phyloP scores from a whole-genome alignment of 345 rosid genomes.

The Lumnitzera racemosa region DNA sequence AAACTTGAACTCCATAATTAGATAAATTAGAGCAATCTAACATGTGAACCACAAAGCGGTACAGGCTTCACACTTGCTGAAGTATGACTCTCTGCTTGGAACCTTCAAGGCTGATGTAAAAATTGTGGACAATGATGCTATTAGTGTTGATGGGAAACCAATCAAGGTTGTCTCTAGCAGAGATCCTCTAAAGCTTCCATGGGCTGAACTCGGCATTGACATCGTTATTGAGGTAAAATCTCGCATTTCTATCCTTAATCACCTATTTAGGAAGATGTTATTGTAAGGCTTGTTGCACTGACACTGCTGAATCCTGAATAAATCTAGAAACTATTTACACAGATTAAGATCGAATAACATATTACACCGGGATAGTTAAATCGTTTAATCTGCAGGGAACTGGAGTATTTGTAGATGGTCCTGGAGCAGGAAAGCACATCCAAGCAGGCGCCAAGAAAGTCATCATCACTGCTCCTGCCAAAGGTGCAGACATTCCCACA shows the following conservation, averaged over 20 bases:
- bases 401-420: slow-evolving; percentile 99
- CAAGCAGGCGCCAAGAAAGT: slow-evolving; percentile 99
- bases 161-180: slow-evolving; percentile 85
- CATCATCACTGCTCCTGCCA: slow-evolving; percentile 95
- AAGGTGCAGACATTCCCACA: slow-evolving; percentile 97
- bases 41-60: background rate
- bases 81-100: slow-evolving; percentile 94
- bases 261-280: background rate
- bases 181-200: slow-evolving; percentile 96
- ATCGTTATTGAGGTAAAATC: slow-evolving; percentile 80
- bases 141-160: slow-evolving; percentile 85
- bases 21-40: background rate
- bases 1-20: background rate
- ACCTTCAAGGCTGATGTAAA: slow-evolving; percentile 93
- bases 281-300: too few relatives aligned
- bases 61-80: slow-evolving; percentile 95
- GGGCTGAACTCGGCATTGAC: slow-evolving; percentile 97
- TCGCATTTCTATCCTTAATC: background rate
- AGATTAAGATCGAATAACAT: background rate
- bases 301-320: too few relatives aligned
- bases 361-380: background rate
- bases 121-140: slow-evolving; percentile 63
- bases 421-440: slow-evolving; percentile 97
- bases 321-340: background rate
- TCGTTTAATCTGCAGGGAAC: slow-evolving; percentile 50